phyloP scores from a whole-genome alignment of 1,284 basidiomycete species.

The Inonotus hispidus region DNA sequence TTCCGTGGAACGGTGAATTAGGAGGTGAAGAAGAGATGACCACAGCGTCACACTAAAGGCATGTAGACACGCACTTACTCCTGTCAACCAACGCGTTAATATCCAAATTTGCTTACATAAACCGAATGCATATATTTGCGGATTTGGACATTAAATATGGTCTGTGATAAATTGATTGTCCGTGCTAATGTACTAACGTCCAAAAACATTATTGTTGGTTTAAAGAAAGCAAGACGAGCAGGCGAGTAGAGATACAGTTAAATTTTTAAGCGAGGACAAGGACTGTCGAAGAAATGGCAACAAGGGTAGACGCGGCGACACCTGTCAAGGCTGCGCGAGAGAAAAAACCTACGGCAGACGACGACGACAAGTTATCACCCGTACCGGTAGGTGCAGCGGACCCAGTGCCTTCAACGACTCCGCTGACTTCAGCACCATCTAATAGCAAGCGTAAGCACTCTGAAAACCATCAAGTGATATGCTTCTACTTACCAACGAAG shows the following conservation, averaged over 20 bases:
- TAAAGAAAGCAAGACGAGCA: no score
- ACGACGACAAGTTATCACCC: constrained; percentile 17
- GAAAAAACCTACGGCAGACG: constrained; percentile 26
- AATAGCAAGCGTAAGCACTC: constrained; percentile 5
- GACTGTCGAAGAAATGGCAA: constrained; percentile 12
- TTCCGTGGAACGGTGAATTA: not conserved
- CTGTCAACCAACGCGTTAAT: not conserved
- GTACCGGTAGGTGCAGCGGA: constrained; percentile 25
- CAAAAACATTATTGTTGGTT: no score
- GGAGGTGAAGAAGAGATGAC: not conserved
- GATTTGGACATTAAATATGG: no score
- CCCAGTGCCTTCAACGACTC: constrained; percentile 33
- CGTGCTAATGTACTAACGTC: no score
- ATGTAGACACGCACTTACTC: not conserved
- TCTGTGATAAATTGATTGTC: no score
- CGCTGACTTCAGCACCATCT: constrained; percentile 33
- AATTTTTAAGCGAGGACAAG: constrained; percentile 11
- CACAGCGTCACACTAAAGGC: not conserved
- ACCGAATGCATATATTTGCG: no score
- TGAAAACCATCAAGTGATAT: not conserved
- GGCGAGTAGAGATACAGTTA: constrained; percentile 9
- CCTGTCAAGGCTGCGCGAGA: constrained; percentile 15
- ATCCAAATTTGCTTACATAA: not conserved
- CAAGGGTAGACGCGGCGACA: constrained; percentile 8
- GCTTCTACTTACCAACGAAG: constrained; percentile 30